Evolutionary conservation across 1,284 basidiomycete species (phyloP), one percentile per base, ranked within the genome.

Genomic region (Fistulinella cinereoalba): DNA sequence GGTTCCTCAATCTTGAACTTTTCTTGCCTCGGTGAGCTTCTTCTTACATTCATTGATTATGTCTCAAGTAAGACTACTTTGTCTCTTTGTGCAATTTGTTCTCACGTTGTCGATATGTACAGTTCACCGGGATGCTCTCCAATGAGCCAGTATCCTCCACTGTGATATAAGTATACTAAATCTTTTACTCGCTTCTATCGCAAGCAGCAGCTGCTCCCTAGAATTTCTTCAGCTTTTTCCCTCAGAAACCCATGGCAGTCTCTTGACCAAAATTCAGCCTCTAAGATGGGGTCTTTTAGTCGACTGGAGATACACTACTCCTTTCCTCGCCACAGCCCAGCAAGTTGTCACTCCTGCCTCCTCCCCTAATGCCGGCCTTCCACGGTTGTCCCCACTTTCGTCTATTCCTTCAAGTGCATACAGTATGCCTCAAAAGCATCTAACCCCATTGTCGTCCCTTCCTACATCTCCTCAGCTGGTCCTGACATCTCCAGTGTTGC

Each of bases 81-180:
- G 13, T 11, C 11, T 18, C 1, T 13, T 5, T 31, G 29, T 11
- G 13, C 10, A 4, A 11, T 1, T n/a, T 31, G 15, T 31, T 9
- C 29, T n/a, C 16, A 33, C 16, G 19, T 16, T 11, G 19, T 19
- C 13, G 6, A 33, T 19, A 18, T 7, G 6, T 33, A 18, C 7
- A 53, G 46, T 19, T 4, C 50, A 53, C 28, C 15, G n/a, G 4
- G 34, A 46, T 2, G 25, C 37, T 11, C 16, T 46, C 3, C 3
- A 37, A 3, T 10, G 19, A 1, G 37, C 33, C 1, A 0, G 6
- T 2, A 10, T 54, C 15, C 43, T 53, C 0, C 51, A 53, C 11
- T 19, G 11, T 0, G 37, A 53, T 9, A 37, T 53, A 2, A 53
- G 47, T 3, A 21, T 44, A 0, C 41, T 49, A 16, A 53, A 53